Base-by-base conservation (phyloP, 2,329 filamentous ascomycete genomes). In the Alternaria solani region DNA sequence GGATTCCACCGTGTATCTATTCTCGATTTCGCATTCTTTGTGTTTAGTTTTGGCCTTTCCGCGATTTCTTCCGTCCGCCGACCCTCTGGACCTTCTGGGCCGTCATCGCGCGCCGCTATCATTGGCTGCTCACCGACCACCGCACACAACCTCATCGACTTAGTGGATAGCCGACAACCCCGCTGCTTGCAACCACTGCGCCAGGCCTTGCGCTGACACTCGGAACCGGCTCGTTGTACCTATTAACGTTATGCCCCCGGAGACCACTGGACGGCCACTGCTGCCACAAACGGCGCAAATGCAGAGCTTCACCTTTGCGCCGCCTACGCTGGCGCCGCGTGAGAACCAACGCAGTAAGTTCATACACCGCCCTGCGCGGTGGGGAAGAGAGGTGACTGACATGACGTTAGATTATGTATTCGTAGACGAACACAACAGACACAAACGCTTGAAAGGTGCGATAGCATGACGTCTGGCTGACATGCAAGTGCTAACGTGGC, bases 371-470 rank as follows among this genome's bases (percentile, higher is more conserved):
- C 57, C 18, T 38, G 38, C 42, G 43, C 26, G n/a, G 34, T 26
- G 34, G 34, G 20, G n/a, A 39, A 7, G 32, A 7, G 32, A 20
- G 18, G n/a, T 25, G 36, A 57, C 66, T 74, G 64, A 77, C 64
- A 48, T 38, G 42, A 26, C 75, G 46, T 61, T 72, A 96, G 94
- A 97, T 79, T 98, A 97, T 91, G 95, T 98, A 72, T 98, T 98
- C 76, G 95, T 98, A 59, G 94, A 98, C 80, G 94, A 98, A 80
- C 95, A 98, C 80, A 98, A 98, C 82, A 91, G 95, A 66, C 95
- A 98, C 81, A 98, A 98, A 81, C 88, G 94, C 71, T 83, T 98
- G 65, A 98, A 98, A 86, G 93, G 93, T 95, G 87, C 62, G 78
- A 43, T 48, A 52, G 36, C 61, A 47, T 39, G 16, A 25, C 14